Percentiles rank a stretch among this genome's conserved stretches.
phyloP scores from a whole-genome alignment of 257 asterid genomes.

The Solanum tarijense region DNA sequence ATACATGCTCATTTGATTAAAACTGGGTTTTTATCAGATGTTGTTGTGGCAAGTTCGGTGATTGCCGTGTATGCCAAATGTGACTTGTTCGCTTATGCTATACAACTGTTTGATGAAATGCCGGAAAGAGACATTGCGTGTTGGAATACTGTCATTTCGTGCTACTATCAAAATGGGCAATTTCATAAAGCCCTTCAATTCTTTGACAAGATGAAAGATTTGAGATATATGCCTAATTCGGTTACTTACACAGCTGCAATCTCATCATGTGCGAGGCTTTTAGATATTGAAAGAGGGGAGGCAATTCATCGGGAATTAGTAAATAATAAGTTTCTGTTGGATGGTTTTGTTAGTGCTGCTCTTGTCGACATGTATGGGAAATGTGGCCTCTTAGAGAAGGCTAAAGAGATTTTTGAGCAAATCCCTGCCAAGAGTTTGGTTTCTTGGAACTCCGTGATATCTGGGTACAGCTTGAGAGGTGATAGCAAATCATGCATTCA shows the following conservation, averaged over 20 bases:
- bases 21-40: constrained; percentile 45
- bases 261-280: constrained; percentile 56
- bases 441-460: constrained; percentile 70
- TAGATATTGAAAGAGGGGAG: constrained; percentile 47
- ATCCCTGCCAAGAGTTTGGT: constrained; percentile 49
- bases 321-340: constrained; percentile 27
- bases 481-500: constrained; percentile 41
- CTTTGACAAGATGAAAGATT: constrained; percentile 51
- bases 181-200: constrained; percentile 49
- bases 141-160: constrained; percentile 69
- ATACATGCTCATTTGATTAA: constrained; percentile 46
- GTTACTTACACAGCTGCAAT: constrained; percentile 60
- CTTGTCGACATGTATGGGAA: constrained; percentile 84
- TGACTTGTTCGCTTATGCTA: constrained; percentile 33
- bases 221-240: constrained; percentile 47
- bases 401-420: constrained; percentile 45
- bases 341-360: constrained; percentile 49
- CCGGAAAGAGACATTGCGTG: constrained; percentile 54
- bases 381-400: constrained; percentile 54
- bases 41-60: constrained; percentile 57
- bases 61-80: constrained; percentile 48
- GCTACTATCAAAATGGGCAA: constrained; percentile 64
- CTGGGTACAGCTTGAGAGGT: constrained; percentile 60
- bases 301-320: constrained; percentile 43
- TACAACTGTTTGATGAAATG: constrained; percentile 67